A percentile compares a stretch with the other conserved stretches of the same genome.
phyloP scores from a whole-genome alignment of 768 basidiomycete species.

The Sarcodon sp. region DNA sequence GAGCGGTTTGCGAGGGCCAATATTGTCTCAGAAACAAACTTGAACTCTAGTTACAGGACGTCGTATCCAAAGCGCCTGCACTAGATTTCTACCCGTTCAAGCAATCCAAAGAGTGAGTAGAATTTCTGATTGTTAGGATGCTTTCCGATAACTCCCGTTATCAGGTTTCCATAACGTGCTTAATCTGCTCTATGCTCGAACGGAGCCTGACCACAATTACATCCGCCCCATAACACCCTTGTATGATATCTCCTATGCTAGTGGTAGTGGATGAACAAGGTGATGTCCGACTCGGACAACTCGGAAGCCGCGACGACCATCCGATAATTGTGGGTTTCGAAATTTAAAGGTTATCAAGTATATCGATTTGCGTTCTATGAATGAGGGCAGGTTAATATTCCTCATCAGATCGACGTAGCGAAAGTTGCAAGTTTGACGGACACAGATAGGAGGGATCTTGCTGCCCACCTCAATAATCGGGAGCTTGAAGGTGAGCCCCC shows the following conservation, averaged over 20 bases:
- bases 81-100: conserved; percentile 28
- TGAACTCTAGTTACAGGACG: conserved; percentile 29
- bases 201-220: conserved; percentile 31
- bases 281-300: conserved; percentile 19
- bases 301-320: conserved; percentile 20
- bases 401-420: conserved; percentile 22
- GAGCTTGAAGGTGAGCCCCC: conserved; percentile 19
- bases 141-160: background rate
- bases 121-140: background rate
- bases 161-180: conserved; percentile 20
- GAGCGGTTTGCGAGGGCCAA: conserved; percentile 37
- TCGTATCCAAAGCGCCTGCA: conserved; percentile 20
- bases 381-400: background rate
- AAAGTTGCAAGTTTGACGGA: conserved; percentile 13
- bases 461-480: conserved; percentile 24
- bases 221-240: conserved; percentile 34
- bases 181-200: conserved; percentile 29
- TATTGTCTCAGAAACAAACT: conserved; percentile 25
- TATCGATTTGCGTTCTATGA: conserved; percentile 2
- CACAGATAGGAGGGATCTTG: conserved; percentile 19
- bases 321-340: conserved; percentile 17
- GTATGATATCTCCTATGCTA: conserved; percentile 24
- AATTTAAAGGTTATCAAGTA: conserved; percentile 11
- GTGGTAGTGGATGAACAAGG: conserved; percentile 13
- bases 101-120: conserved; percentile 23